These are phyloP conservation scores for Petunia axillaris DNA, from an alignment of 257 asterid species.

Conservation along the genomic window DNA sequence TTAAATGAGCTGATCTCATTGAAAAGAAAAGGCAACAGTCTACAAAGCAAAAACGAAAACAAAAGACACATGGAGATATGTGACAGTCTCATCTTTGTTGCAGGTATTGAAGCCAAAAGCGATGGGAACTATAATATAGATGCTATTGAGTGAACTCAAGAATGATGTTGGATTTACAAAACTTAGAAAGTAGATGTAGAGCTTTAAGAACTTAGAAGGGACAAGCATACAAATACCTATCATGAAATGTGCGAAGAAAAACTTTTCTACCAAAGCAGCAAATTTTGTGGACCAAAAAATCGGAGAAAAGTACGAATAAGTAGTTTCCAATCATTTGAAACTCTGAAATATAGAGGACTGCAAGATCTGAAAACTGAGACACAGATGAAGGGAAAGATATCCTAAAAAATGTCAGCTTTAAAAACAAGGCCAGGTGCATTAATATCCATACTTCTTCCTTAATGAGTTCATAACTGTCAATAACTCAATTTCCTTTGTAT, in stretches of 20 bases:
- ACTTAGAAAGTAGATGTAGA: background rate
- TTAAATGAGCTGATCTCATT: background rate
- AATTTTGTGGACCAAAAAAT: background rate
- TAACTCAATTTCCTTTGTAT: background rate
- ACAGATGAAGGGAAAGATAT: no score
- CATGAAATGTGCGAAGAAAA: background rate
- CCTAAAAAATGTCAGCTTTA: background rate
- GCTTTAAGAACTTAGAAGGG: background rate
- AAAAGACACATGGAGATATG: constrained; percentile 5
- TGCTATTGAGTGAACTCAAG: constrained; percentile 1
- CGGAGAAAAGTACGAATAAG: background rate
- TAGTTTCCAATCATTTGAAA: background rate
- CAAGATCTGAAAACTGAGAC: background rate
- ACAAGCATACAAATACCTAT: background rate
- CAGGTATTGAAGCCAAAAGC: background rate
- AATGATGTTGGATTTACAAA: background rate
- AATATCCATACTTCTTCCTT: background rate
- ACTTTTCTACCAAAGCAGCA: background rate
- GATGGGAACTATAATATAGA: background rate
- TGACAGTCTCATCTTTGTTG: background rate
- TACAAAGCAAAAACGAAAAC: background rate
- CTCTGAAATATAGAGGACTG: background rate
- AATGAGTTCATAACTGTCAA: background rate
- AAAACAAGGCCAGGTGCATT: background rate
- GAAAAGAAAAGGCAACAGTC: background rate